Evolutionary conservation across 306 rosid genomes (phyloP).

Genomic region (Ziziphus jujuba): DNA sequence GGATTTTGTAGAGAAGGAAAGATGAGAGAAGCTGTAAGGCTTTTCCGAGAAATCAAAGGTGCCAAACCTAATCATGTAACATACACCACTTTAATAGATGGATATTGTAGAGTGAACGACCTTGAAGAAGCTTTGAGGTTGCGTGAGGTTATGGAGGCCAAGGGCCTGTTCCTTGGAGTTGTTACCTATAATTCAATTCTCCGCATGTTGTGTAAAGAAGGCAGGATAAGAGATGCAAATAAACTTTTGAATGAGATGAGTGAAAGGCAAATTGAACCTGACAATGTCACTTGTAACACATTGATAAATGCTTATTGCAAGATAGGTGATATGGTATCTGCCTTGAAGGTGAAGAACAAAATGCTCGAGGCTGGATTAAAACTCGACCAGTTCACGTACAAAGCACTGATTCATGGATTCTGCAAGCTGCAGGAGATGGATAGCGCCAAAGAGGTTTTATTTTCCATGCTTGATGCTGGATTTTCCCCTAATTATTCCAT

Average conservation of each 20-base stretch:
- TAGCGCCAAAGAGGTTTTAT: constrained; percentile 56
- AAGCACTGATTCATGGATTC: constrained; percentile 82
- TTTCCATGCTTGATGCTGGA: constrained; percentile 68
- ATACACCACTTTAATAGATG: constrained; percentile 80
- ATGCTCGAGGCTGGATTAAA: constrained; percentile 76
- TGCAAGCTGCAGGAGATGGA: constrained; percentile 58
- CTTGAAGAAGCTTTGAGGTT: constrained; percentile 67
- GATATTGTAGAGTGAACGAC: constrained; percentile 68
- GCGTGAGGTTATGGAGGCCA: constrained; percentile 62
- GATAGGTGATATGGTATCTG: constrained; percentile 73
- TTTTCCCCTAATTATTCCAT: constrained; percentile 63
- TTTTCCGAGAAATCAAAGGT: constrained; percentile 62
- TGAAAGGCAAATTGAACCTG: constrained; percentile 70
- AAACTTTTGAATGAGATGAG: constrained; percentile 78
- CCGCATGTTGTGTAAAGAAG: constrained; percentile 70
- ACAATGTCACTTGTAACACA: constrained; percentile 85
- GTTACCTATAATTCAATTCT: constrained; percentile 80
- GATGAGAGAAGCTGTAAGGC: constrained; percentile 80
- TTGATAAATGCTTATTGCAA: constrained; percentile 86
- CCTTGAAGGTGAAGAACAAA: constrained; percentile 67
- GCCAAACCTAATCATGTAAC: constrained; percentile 70
- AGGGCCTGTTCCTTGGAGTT: constrained; percentile 71
- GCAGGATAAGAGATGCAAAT: constrained; percentile 81
- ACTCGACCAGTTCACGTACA: constrained; percentile 72
- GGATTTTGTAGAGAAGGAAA: constrained; percentile 80